Conservation (phyloP, 257 asterid genomes). For the Paulownia fortunei region DNA sequence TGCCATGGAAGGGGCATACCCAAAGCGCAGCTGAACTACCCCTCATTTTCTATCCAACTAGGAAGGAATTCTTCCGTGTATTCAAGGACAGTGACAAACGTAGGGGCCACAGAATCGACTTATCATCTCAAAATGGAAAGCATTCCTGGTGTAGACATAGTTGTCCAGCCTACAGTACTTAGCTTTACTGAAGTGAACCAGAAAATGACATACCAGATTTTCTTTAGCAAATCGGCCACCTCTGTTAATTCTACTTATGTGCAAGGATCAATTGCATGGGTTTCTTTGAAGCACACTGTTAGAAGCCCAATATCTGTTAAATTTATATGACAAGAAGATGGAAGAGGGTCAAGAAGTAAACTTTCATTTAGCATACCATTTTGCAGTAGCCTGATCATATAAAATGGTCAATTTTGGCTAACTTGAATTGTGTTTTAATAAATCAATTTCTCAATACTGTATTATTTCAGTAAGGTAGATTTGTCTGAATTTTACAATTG, state of each 20-base stretch:
- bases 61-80: background rate
- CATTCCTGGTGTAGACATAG: conserved; percentile 22
- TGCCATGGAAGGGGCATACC: conserved; percentile 24
- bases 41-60: conserved; percentile 33
- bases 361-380: background rate
- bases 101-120: conserved; percentile 32
- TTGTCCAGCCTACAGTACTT: conserved; percentile 28
- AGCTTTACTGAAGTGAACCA: conserved; percentile 30
- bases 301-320: conserved; percentile 35
- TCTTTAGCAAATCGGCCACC: conserved; percentile 13
- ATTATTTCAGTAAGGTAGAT: too few relatives aligned
- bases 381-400: background rate
- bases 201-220: conserved; percentile 7
- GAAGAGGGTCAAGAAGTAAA: background rate
- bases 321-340: conserved; percentile 1
- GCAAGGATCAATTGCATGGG: conserved; percentile 40
- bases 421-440: background rate
- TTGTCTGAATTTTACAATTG: too few relatives aligned
- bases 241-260: conserved; percentile 2
- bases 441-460: too few relatives aligned
- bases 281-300: conserved; percentile 24
- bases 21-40: conserved; percentile 46
- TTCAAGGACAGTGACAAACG: conserved; percentile 46
- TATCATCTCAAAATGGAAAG: conserved; percentile 21
- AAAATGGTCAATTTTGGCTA: background rate